phyloP scores from a whole-genome alignment of 768 basidiomycete genomes.

The Mycena maculata region DNA sequence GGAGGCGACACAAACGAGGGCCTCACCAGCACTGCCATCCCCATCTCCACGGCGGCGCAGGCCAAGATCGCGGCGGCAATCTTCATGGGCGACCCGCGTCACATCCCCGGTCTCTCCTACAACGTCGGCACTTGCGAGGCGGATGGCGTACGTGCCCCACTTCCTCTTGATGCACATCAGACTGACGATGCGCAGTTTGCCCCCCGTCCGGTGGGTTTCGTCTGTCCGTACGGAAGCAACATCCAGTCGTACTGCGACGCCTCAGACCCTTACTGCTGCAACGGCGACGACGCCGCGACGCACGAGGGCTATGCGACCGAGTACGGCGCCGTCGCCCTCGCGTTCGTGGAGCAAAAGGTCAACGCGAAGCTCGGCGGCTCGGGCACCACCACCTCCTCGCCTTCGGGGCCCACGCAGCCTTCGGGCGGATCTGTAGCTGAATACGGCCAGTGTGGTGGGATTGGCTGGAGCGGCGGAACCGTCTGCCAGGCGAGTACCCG shows the following conservation, averaged over 20 bases:
- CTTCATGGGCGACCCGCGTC: constrained; percentile 50
- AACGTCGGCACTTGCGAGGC: constrained; percentile 49
- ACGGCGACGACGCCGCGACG: constrained; percentile 43
- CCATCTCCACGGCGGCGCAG: constrained; percentile 43
- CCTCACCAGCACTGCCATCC: constrained; percentile 43
- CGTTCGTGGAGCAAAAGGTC: constrained; percentile 45
- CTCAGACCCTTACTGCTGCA: constrained; percentile 50
- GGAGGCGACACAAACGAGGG: constrained; percentile 49
- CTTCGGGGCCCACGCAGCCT: not conserved
- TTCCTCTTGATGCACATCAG: not conserved
- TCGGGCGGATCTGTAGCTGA: constrained; percentile 5
- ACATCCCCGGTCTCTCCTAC: constrained; percentile 46
- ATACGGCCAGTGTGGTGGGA: constrained; percentile 14
- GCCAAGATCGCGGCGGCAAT: constrained; percentile 49
- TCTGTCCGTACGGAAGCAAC: constrained; percentile 43
- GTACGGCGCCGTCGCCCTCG: constrained; percentile 45
- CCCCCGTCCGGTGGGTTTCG: constrained; percentile 47
- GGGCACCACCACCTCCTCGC: constrained; percentile 27
- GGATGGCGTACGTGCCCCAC: constrained; percentile 40
- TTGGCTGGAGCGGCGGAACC: constrained; percentile 10
- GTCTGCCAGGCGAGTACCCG: not conserved
- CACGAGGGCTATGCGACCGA: constrained; percentile 48
- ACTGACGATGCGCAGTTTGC: constrained; percentile 39
- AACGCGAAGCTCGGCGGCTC: constrained; percentile 39
- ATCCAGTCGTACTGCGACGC: constrained; percentile 50